Evolutionary conservation across 768 basidiomycete species (phyloP).

Genomic region (Melanogaster broomeanus): DNA sequence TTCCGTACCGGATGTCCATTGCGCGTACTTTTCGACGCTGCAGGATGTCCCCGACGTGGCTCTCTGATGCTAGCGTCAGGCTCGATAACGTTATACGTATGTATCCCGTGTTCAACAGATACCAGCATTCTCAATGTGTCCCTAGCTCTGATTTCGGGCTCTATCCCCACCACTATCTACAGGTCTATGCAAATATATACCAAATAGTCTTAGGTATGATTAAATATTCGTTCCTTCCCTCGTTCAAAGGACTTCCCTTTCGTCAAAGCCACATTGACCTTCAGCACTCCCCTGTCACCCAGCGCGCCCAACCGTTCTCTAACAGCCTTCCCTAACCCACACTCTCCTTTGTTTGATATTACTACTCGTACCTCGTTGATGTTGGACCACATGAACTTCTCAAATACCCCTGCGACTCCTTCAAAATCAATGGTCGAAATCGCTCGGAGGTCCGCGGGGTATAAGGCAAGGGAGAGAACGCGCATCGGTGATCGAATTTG

Average conservation of each 20-base stretch:
- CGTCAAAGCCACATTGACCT: constrained; percentile 32
- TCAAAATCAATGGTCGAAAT: constrained; percentile 31
- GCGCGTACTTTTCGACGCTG: too few species aligned
- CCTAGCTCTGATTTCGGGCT: too few species aligned
- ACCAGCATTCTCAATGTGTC: too few species aligned
- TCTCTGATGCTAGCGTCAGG: too few species aligned
- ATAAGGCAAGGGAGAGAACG: constrained; percentile 30
- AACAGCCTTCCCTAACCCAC: constrained; percentile 24
- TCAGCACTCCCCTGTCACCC: constrained; percentile 28
- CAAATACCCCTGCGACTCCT: constrained; percentile 26
- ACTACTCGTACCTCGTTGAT: constrained; percentile 29
- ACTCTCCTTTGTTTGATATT: constrained; percentile 32
- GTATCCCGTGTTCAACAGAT: too few species aligned
- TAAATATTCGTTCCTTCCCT: not conserved
- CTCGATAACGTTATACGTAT: too few species aligned
- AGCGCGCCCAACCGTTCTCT: constrained; percentile 20
- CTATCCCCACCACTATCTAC: not conserved
- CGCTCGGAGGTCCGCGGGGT: constrained; percentile 33
- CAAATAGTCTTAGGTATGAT: too few species aligned
- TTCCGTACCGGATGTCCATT: too few species aligned
- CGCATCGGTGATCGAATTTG: constrained; percentile 31
- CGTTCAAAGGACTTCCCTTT: constrained; percentile 28
- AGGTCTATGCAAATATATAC: not conserved
- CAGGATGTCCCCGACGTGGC: too few species aligned
- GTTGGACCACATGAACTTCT: constrained; percentile 19